These are phyloP conservation scores for Debaryomycetaceae sp. DNA, from an alignment of 1,139 yeast species.

Conservation along the genomic window DNA sequence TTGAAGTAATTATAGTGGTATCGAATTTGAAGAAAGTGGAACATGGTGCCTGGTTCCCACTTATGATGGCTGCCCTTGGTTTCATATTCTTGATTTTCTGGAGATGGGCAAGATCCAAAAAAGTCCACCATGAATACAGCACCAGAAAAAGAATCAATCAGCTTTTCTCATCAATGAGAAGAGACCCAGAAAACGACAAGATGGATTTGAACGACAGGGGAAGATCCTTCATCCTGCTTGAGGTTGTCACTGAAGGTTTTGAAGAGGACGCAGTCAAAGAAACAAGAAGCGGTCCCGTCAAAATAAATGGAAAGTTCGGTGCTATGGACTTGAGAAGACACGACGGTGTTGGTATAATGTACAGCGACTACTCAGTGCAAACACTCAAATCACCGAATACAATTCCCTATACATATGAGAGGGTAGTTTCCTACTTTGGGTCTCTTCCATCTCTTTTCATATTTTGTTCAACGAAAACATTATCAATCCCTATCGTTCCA, in stretches of 20 bases:
- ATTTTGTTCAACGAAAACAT: slow-evolving; percentile 38
- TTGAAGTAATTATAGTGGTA: slow-evolving; percentile 44
- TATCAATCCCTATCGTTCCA: slow-evolving; percentile 39
- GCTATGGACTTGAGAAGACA: slow-evolving; percentile 17
- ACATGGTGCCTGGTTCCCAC: slow-evolving; percentile 61
- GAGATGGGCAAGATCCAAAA: slow-evolving; percentile 46
- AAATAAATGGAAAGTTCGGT: slow-evolving; percentile 23
- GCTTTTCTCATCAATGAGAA: slow-evolving; percentile 22
- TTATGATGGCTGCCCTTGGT: slow-evolving; percentile 36
- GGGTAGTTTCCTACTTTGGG: slow-evolving; percentile 33
- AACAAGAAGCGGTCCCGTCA: slow-evolving; percentile 1
- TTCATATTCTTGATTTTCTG: slow-evolving; percentile 36
- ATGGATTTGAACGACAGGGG: slow-evolving; percentile 18
- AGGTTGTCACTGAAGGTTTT: neutral
- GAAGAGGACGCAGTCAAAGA: neutral
- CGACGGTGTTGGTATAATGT: slow-evolving; percentile 41
- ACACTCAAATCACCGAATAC: slow-evolving; percentile 36
- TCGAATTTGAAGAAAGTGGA: slow-evolving; percentile 50
- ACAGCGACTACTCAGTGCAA: slow-evolving; percentile 30
- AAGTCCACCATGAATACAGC: slow-evolving; percentile 34
- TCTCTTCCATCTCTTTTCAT: slow-evolving; percentile 42
- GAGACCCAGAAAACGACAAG: slow-evolving; percentile 13
- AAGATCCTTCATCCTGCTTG: neutral
- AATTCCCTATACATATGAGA: slow-evolving; percentile 39
- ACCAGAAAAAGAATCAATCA: slow-evolving; percentile 28